A percentile compares a stretch with the other conserved stretches of the same genome.
Conservation (phyloP, 805 yeast species). For the Scheffersomyces coipomensis region DNA sequence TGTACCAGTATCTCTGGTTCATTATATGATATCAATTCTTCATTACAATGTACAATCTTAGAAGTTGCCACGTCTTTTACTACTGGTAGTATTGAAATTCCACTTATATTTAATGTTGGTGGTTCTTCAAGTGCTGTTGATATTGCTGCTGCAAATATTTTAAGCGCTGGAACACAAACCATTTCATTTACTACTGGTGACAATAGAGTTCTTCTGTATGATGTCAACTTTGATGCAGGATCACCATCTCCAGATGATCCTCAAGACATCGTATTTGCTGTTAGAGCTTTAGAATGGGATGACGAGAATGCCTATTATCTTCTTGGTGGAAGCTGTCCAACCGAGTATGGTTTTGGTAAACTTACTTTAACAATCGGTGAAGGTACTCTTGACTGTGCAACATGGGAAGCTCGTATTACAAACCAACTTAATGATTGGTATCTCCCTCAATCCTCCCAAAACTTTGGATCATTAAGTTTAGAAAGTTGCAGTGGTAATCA, state of each 20-base stretch:
- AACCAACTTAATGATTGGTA: conserved; percentile 14
- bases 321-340: conserved; percentile 7
- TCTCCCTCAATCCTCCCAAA: conserved; percentile 6
- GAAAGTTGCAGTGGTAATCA: conserved; percentile 6
- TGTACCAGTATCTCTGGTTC: background rate
- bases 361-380: conserved; percentile 10
- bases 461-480: background rate
- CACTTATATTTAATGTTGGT: background rate
- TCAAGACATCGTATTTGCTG: background rate
- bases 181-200: background rate
- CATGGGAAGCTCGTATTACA: conserved; percentile 9
- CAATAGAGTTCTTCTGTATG: background rate
- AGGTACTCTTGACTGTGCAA: conserved; percentile 13
- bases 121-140: background rate
- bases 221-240: conserved; percentile 1
- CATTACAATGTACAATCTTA: conserved; percentile 17
- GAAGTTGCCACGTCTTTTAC: conserved; percentile 5
- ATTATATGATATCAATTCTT: conserved; percentile 2
- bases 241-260: background rate
- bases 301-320: conserved; percentile 2
- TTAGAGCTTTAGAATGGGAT: background rate
- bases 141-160: background rate
- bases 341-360: conserved; percentile 13
- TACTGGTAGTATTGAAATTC: background rate
- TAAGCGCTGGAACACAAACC: background rate